phyloP scores from a whole-genome alignment of 345 rosid species.

The Hibiscus tridactylites region DNA sequence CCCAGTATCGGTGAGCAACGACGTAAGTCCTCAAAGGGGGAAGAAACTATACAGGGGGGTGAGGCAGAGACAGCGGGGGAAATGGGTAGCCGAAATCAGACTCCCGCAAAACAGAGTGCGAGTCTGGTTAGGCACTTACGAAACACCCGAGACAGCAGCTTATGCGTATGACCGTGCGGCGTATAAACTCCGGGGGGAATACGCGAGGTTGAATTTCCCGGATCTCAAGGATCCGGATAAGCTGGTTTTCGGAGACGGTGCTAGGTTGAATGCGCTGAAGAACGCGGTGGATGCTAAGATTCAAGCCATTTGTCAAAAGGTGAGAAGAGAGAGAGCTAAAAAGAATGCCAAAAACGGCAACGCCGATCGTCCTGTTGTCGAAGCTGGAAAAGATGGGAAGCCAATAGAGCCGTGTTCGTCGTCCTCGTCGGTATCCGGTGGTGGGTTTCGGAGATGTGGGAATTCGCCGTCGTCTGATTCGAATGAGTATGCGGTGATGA shows the following conservation, averaged over 20 bases:
- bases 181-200: conserved; percentile 89
- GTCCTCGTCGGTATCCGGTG: conserved; percentile 31
- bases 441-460: conserved; percentile 42
- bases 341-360: conserved; percentile 35
- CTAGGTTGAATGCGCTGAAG: conserved; percentile 53
- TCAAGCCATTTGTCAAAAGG: conserved; percentile 78
- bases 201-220: conserved; percentile 83
- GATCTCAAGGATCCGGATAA: conserved; percentile 56
- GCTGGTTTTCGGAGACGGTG: conserved; percentile 51
- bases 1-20: conserved; percentile 18
- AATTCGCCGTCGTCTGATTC: conserved; percentile 43
- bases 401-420: conserved; percentile 32
- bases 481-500: conserved; percentile 19
- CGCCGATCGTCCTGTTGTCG: not conserved
- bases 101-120: conserved; percentile 93
- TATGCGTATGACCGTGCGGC: conserved; percentile 98
- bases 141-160: conserved; percentile 87
- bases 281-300: conserved; percentile 76
- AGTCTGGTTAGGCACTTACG: conserved; percentile 93
- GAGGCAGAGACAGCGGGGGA: conserved; percentile 98
- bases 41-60: conserved; percentile 97
- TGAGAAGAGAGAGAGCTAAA: conserved; percentile 51
- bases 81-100: conserved; percentile 98
- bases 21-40: conserved; percentile 38
- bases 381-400: conserved; percentile 15